Evolutionary conservation across 2,329 filamentous ascomycete genomes (phyloP), one percentile per base, ranked within the genome.

Genomic region (Monosporascus sp.): DNA sequence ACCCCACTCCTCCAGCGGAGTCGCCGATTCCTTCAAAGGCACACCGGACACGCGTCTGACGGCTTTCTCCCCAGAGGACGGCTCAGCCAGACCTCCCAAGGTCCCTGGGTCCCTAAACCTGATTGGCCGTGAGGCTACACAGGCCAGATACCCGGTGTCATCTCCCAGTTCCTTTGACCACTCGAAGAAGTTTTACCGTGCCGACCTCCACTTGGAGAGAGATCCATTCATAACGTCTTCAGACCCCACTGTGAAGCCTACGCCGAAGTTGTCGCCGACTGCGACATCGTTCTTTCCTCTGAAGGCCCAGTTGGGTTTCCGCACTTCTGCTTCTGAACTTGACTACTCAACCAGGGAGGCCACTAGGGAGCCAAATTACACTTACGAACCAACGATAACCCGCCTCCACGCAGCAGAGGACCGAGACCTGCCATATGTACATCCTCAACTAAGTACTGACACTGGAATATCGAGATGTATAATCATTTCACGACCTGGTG

Each of bases 1-100:
- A 3, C 78, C 80, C 45, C 74, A 71, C 53, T 81, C 80, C 0
- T 79, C 78, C 2, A 72, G 65, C 50, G 79, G 76, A 46, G 75
- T 72, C 20, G 75, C 74, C 34, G 80, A 81, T 49, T 85, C 84
- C 11, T 78, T 76, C 62, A 78, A 82, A 59, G 80, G 78, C 17
- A 88, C 86, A 6, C 85, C 85, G 0, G 83, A 86, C 54, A 86
- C 84, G 7, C 80, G 78, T 48, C 59, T 85, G 42, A 85, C 84
- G 5, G 71, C 79, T 6, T 86, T 87, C 63, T 88, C 84, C 4
- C 83, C 84, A 0, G 79, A 82, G 17, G 81, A 82, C 41, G 68
- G 68, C 49, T 75, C 76, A 15, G 68, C 70, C 38, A 77, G 75
- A 58, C 74, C 76, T 20, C 67, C 68, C 17, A 72, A 70, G 54